Conservation (phyloP, 805 yeast genomes). For the Crinitomyces ghanaensis region DNA sequence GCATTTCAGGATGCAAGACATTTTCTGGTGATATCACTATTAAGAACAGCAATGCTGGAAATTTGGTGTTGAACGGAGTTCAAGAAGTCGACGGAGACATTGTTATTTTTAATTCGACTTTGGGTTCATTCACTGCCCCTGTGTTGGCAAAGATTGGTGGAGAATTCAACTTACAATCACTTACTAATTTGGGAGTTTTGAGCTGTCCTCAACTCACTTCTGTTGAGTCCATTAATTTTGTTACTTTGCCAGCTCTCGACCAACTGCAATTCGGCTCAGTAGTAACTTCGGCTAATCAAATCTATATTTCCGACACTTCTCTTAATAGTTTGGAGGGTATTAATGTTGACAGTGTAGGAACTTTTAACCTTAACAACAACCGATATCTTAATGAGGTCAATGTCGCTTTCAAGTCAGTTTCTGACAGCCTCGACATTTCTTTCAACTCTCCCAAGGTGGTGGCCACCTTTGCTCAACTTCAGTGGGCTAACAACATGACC, state of each 20-base stretch:
- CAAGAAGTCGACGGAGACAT: constrained; percentile 70
- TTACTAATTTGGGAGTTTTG: constrained; percentile 56
- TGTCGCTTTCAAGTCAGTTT: constrained; percentile 60
- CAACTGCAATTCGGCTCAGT: constrained; percentile 56
- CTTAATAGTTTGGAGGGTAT: constrained; percentile 30
- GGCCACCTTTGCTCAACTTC: constrained; percentile 38
- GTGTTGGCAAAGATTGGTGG: constrained; percentile 64
- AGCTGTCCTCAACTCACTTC: constrained; percentile 68
- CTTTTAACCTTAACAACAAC: constrained; percentile 79
- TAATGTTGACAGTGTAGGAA: constrained; percentile 26
- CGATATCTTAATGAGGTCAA: constrained; percentile 51
- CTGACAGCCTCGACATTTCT: constrained; percentile 65
- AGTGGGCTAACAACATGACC: constrained; percentile 80
- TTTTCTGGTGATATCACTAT: constrained; percentile 71
- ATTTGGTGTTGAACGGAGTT: constrained; percentile 52
- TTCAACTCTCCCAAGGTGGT: constrained; percentile 76
- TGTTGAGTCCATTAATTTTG: constrained; percentile 70
- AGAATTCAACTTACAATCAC: constrained; percentile 45
- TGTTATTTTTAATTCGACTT: constrained; percentile 44
- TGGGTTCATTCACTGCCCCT: constrained; percentile 67
- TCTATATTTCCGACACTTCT: constrained; percentile 37
- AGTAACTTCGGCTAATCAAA: constrained; percentile 60
- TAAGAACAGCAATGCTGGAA: constrained; percentile 44
- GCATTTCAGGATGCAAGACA: constrained; percentile 60
- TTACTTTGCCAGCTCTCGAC: constrained; percentile 77